A percentile compares a stretch with the other conserved stretches of the same genome.
These are phyloP conservation scores for Fusarium armeniacum DNA, from an alignment of 2,329 filamentous ascomycete genomes.

Conservation along the genomic window DNA sequence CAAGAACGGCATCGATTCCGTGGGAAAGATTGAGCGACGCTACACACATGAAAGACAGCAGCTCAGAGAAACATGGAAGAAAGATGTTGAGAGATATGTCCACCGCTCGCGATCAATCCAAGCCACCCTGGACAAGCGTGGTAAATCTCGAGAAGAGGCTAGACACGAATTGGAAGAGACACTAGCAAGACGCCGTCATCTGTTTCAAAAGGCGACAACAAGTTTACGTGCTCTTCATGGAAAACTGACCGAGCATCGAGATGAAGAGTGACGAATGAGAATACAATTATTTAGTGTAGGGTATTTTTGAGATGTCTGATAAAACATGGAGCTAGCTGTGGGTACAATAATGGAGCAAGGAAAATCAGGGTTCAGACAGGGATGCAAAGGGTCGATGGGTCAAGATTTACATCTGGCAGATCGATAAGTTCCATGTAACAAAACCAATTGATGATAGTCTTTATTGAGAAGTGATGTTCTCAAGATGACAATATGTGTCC, in stretches of 20 bases:
- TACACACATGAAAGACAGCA: constrained; percentile 39
- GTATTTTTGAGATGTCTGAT: not conserved
- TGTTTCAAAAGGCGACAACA: constrained; percentile 39
- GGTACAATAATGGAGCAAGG: constrained; percentile 4
- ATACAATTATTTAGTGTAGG: constrained; percentile 2
- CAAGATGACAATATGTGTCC: constrained; percentile 13
- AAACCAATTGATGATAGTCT: constrained; percentile 1
- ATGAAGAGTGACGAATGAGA: constrained; percentile 12
- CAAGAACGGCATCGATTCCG: constrained; percentile 37
- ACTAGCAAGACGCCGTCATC: constrained; percentile 24
- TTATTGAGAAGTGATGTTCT: constrained; percentile 15
- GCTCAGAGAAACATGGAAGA: constrained; percentile 35
- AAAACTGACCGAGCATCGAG: constrained; percentile 26
- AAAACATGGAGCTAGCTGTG: constrained; percentile 16
- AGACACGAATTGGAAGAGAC: constrained; percentile 32
- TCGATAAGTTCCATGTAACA: constrained; percentile 1
- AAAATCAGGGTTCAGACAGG: constrained; percentile 42
- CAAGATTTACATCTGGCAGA: constrained; percentile 9
- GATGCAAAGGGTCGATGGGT: constrained; percentile 26
- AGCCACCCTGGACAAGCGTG: constrained; percentile 20
- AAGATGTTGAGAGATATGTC: constrained; percentile 41
- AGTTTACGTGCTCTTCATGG: constrained; percentile 45
- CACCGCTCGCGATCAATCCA: constrained; percentile 18
- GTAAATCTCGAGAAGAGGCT: constrained; percentile 8
- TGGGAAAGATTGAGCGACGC: constrained; percentile 44